Conservation (phyloP, 805 yeast genomes). For the Ogataea angusta region DNA sequence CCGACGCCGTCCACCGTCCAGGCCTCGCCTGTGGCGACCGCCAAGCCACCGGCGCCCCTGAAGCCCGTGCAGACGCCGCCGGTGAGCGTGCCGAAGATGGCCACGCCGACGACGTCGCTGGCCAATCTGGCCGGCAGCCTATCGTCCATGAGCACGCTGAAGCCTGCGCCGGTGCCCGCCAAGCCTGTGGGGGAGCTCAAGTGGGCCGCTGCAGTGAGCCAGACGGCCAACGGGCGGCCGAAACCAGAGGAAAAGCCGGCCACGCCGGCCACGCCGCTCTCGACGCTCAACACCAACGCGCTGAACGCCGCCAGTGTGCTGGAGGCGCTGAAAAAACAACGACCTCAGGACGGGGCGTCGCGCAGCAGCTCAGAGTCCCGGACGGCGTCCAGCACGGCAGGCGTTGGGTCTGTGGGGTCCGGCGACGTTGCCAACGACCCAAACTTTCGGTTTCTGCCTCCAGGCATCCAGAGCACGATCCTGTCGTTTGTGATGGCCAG, state of each 20-base stretch:
- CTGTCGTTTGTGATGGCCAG: conserved; percentile 28
- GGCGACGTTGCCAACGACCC: conserved; percentile 24
- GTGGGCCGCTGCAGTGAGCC: conserved; percentile 34
- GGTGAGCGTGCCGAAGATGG: conserved; percentile 1
- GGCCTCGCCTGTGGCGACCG: conserved; percentile 3
- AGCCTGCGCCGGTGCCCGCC: conserved; percentile 37
- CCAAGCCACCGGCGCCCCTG: conserved; percentile 5
- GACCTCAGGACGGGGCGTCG: conserved; percentile 25
- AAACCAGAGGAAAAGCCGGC: conserved; percentile 6
- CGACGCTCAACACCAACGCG: conserved; percentile 30
- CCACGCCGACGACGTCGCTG: conserved; percentile 16
- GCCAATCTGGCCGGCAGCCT: conserved; percentile 14
- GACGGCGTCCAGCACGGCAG: conserved; percentile 5
- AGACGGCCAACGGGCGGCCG: conserved; percentile 10
- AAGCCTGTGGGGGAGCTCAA: conserved; percentile 30
- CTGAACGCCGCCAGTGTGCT: conserved; percentile 37
- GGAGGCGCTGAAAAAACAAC: conserved; percentile 35
- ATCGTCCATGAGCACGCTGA: conserved; percentile 29
- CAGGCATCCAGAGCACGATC: conserved; percentile 34
- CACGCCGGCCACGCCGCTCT: conserved; percentile 1
- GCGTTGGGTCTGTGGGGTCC: conserved; percentile 9
- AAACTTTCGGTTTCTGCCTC: conserved; percentile 32
- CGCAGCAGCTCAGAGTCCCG: conserved; percentile 6
- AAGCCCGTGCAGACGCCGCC: conserved; percentile 2
- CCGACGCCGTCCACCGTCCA: conserved; percentile 15